Evolutionary conservation across 768 basidiomycete genomes (phyloP).

Genomic region (Hygrocybe coccinea): DNA sequence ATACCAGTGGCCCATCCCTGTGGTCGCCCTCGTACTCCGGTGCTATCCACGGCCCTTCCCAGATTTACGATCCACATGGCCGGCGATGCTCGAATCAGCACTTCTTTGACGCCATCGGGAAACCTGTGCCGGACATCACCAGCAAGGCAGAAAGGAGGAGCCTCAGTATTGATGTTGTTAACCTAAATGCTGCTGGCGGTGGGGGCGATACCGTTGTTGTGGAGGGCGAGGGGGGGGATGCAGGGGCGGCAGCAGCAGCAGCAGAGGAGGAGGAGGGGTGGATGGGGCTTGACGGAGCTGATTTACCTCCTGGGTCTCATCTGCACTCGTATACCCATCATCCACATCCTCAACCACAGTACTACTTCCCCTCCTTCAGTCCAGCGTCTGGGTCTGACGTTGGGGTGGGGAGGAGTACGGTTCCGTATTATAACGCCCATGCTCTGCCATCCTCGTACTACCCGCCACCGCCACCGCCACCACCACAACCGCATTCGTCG

Average conservation of each 20-base stretch:
- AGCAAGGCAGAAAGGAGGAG: background rate
- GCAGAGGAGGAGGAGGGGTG: background rate
- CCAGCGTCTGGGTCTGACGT: background rate
- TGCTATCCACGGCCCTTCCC: background rate
- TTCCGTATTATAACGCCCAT: background rate
- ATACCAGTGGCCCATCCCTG: background rate
- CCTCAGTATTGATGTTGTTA: background rate
- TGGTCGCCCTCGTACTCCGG: slow-evolving; percentile 2
- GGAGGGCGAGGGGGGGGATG: background rate
- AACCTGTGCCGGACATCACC: background rate
- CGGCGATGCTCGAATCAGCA: slow-evolving; percentile 35
- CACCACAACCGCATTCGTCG: background rate
- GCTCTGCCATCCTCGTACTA: background rate
- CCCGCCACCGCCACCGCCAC: background rate
- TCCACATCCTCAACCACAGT: background rate
- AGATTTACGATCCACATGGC: slow-evolving; percentile 23
- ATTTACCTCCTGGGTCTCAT: background rate
- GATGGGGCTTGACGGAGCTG: background rate
- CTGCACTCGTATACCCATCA: background rate
- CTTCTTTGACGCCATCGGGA: slow-evolving; percentile 36
- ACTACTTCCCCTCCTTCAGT: background rate
- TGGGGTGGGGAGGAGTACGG: background rate
- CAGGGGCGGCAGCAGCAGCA: background rate
- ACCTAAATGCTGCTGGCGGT: background rate
- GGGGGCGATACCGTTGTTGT: too few species aligned